phyloP scores from a whole-genome alignment of 2,329 filamentous ascomycete genomes.

The Clonostachys chloroleuca region DNA sequence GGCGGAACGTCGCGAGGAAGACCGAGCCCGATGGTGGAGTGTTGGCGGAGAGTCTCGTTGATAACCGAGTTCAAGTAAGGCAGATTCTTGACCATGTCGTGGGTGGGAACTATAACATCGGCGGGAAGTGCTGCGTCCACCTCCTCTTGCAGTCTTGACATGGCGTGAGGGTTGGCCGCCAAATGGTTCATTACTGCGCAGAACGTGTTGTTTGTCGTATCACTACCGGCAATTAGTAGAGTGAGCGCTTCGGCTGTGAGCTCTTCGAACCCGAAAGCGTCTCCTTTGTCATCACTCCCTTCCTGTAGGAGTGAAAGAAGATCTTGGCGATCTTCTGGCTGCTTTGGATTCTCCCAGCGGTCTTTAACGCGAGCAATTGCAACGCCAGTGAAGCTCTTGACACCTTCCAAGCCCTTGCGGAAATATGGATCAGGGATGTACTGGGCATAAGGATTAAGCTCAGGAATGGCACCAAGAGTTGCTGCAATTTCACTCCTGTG shows the following conservation, averaged over 20 bases:
- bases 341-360: slow-evolving; percentile 64
- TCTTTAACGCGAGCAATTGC: slow-evolving; percentile 77
- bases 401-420: slow-evolving; percentile 65
- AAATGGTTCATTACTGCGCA: slow-evolving; percentile 81
- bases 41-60: slow-evolving; percentile 80
- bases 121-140: slow-evolving; percentile 66
- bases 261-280: slow-evolving; percentile 71
- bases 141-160: slow-evolving; percentile 67
- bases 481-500: slow-evolving; percentile 81
- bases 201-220: slow-evolving; percentile 75
- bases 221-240: slow-evolving; percentile 76
- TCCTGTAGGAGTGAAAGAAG: slow-evolving; percentile 81
- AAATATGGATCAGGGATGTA: slow-evolving; percentile 84
- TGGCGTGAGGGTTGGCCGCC: slow-evolving; percentile 62
- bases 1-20: slow-evolving; percentile 71
- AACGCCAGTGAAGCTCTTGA: slow-evolving; percentile 80
- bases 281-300: slow-evolving; percentile 74
- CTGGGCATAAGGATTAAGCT: slow-evolving; percentile 73
- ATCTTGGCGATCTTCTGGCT: slow-evolving; percentile 65
- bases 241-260: slow-evolving; percentile 86
- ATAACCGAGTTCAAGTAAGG: slow-evolving; percentile 73
- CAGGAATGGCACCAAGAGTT: slow-evolving; percentile 69
- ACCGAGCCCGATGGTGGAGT: slow-evolving; percentile 81
- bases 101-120: slow-evolving; percentile 60
- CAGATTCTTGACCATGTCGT: slow-evolving; percentile 69